Conservation (phyloP, 83 land plant species). For the Thuja plicata region DNA sequence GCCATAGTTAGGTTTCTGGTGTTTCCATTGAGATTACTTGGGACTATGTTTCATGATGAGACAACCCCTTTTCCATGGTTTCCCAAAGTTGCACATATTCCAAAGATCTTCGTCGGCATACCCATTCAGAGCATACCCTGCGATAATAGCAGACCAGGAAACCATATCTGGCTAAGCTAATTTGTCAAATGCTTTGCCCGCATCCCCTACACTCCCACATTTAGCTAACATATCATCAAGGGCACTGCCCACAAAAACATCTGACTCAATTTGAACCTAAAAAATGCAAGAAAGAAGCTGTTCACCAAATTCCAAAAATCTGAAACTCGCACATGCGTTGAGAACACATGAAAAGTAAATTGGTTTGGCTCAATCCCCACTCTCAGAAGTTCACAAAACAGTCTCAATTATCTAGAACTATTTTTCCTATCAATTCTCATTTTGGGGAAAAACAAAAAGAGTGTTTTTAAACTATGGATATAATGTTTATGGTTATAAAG, state of each 20-base stretch:
- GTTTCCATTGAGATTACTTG: neutral
- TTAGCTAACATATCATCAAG: constrained; percentile 52
- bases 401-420: too few species aligned
- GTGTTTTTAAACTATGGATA: too few species aligned
- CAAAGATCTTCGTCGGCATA: constrained; percentile 32
- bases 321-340: constrained; percentile 53
- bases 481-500: too few species aligned
- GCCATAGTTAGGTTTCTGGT: neutral
- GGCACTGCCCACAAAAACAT: constrained; percentile 56
- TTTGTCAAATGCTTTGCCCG: constrained; percentile 45
- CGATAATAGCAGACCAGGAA: constrained; percentile 65
- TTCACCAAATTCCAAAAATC: constrained; percentile 33
- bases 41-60: neutral
- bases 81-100: neutral
- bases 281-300: constrained; percentile 31
- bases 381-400: constrained; percentile 20
- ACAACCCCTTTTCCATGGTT: neutral
- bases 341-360: constrained; percentile 24
- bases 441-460: too few species aligned
- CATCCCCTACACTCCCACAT: constrained; percentile 50
- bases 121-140: constrained; percentile 63
- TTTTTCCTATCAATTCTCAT: too few species aligned
- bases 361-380: constrained; percentile 28
- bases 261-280: constrained; percentile 40
- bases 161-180: constrained; percentile 42